A percentile compares a stretch with the other conserved stretches of the same genome.
phyloP scores from a whole-genome alignment of 2,329 filamentous ascomycete species.

The Stemphylium beticola region DNA sequence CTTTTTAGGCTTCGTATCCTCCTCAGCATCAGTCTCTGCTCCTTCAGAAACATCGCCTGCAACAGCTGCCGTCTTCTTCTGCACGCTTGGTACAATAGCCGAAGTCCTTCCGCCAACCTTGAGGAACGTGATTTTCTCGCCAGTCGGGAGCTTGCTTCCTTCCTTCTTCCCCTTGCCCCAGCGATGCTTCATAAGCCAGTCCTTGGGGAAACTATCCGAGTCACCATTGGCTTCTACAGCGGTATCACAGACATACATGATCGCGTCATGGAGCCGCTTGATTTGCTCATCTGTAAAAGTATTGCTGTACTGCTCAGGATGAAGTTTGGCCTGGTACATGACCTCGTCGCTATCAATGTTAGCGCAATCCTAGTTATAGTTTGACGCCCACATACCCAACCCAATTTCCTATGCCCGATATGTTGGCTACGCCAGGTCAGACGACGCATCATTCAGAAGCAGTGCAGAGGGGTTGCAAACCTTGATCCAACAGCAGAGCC shows the following conservation, averaged over 20 bases:
- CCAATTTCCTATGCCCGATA: conserved; percentile 97
- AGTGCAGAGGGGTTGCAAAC: neutral
- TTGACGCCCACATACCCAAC: conserved; percentile 65
- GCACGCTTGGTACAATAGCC: conserved; percentile 81
- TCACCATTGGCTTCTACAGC: conserved; percentile 82
- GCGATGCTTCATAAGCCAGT: conserved; percentile 85
- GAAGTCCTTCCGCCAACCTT: conserved; percentile 92
- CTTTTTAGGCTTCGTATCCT: conserved; percentile 38
- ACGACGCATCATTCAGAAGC: neutral
- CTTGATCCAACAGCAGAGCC: conserved; percentile 83
- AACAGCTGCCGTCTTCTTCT: conserved; percentile 77
- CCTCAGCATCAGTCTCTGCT: conserved; percentile 28
- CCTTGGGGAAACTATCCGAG: conserved; percentile 79
- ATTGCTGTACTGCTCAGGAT: conserved; percentile 92
- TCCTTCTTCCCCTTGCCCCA: conserved; percentile 90
- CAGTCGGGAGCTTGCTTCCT: conserved; percentile 73
- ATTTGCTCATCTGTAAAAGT: conserved; percentile 77
- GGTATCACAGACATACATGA: conserved; percentile 79
- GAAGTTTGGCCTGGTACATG: conserved; percentile 84
- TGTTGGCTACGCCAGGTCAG: conserved; percentile 58
- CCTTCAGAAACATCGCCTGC: conserved; percentile 58
- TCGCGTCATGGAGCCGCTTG: conserved; percentile 70
- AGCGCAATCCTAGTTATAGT: neutral
- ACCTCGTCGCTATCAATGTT: conserved; percentile 71
- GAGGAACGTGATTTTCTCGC: conserved; percentile 82